Evolutionary conservation across 1,139 yeast genomes (phyloP), one percentile per base, ranked within the genome.

Genomic region (Saccharomyces hybrid): DNA sequence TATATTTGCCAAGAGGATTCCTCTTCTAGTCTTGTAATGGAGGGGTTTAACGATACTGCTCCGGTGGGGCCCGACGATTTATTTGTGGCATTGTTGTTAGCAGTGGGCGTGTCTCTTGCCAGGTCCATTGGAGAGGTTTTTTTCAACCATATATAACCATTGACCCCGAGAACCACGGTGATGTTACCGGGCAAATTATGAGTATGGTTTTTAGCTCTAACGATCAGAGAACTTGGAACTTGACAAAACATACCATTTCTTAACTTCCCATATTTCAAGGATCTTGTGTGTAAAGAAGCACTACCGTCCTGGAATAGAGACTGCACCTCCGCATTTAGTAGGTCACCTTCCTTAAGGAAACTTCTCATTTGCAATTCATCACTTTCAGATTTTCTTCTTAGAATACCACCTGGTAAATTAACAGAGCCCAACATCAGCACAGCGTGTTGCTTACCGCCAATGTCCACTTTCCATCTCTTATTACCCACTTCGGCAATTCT

Each of bases 361-460:
- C 81, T 83, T 64, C 99, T 79, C 99, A 95, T 95, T 70, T 91
- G 97, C 59, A 95, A 76, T 73, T 95, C 99, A 74, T 95, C 99
- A 61, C 87, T 84, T 66, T 95, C 99, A 29, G 93, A 84, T 69
- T 95, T 95, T 66, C 99, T 80, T 71, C 99, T 81, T 64, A 93
- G 75, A 2, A 95, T 89, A 55, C 99, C 99, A 54, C 99, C 99
- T 1, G 99, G 99, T 59, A 95, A 77, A 70, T 95, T 95, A 26
- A 95, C 97, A 0, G 96, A 88, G 8, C 99, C 99, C 58, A 95
- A 77, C 89, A 89, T 86, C 60, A 95, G 75, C 0, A 88, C 83
- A 0, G 97, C 99, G 68, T 90, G 95, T 65, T 89, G 96, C 63
- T 84, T 86, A 21, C 89, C 88, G 14, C 99, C 98, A 64, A 95